Evolutionary conservation across 768 basidiomycete species (phyloP).

Genomic region (Termitomyces sp.): DNA sequence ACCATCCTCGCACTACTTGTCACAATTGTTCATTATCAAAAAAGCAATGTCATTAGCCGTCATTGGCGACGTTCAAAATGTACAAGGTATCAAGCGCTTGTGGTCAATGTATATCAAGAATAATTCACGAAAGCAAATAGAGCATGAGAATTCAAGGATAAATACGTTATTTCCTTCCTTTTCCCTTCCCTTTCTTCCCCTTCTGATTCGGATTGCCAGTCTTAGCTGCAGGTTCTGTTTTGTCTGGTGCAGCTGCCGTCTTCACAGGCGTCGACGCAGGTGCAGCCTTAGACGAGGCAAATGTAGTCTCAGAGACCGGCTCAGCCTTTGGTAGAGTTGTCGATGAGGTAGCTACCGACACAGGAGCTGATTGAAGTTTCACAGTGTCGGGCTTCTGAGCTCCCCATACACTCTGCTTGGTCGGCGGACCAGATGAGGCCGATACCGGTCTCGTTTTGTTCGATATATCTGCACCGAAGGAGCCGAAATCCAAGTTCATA

Average conservation of each 20-base stretch:
- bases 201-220: slow-evolving; percentile 13
- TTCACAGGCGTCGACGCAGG: not conserved
- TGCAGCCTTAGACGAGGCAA: not conserved
- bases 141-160: not conserved
- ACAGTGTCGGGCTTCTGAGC: slow-evolving; percentile 12
- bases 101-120: slow-evolving; percentile 9
- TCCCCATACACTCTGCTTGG: slow-evolving; percentile 4
- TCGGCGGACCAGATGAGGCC: not conserved
- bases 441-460: slow-evolving; percentile 2
- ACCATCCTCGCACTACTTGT: not conserved
- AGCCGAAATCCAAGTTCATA: slow-evolving; percentile 7
- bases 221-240: slow-evolving; percentile 13
- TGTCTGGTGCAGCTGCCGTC: slow-evolving; percentile 6
- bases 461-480: slow-evolving; percentile 1
- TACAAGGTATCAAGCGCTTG: slow-evolving; percentile 11
- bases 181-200: slow-evolving; percentile 19
- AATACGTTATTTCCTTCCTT: slow-evolving; percentile 11
- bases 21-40: not conserved
- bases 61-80: not conserved
- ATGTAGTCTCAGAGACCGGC: not conserved
- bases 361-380: slow-evolving; percentile 13
- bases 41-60: slow-evolving; percentile 1
- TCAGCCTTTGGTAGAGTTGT: slow-evolving; percentile 8
- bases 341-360: slow-evolving; percentile 8
- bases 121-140: slow-evolving; percentile 13